Evolutionary conservation across 2,329 filamentous ascomycete species (phyloP).

Genomic region (Juglanconis sp.): DNA sequence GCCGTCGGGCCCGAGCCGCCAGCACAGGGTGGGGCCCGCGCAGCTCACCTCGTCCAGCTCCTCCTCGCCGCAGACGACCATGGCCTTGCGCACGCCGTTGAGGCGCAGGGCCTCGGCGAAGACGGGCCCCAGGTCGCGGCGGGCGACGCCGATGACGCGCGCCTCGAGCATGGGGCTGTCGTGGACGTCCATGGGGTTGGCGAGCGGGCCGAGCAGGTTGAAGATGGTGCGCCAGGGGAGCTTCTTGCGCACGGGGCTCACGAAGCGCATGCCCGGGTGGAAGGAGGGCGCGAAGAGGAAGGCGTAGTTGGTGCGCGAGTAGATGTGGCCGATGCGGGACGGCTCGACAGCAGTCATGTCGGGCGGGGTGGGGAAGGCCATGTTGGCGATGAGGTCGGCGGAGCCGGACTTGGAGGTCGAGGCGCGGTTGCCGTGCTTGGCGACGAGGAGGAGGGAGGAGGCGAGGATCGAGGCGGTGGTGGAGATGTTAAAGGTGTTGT

Average conservation of each 20-base stretch:
- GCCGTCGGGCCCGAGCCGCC: constrained; percentile 60
- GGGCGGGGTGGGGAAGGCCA: constrained; percentile 64
- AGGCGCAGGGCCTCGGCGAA: constrained; percentile 82
- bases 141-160: constrained; percentile 87
- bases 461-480: constrained; percentile 91
- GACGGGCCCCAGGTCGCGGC: constrained; percentile 79
- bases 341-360: constrained; percentile 73
- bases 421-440: constrained; percentile 94
- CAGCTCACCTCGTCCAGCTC: constrained; percentile 95
- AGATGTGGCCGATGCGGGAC: constrained; percentile 67
- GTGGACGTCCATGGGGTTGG: constrained; percentile 78
- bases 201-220: constrained; percentile 89
- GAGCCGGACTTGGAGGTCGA: constrained; percentile 95
- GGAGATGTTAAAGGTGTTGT: constrained; percentile 98
- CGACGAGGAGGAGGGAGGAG: constrained; percentile 77
- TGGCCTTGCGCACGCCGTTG: constrained; percentile 73
- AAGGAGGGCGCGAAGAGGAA: constrained; percentile 96
- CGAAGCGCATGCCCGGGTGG: constrained; percentile 90
- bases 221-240: constrained; percentile 96
- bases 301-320: constrained; percentile 80
- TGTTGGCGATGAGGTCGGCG: constrained; percentile 81
- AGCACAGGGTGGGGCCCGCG: constrained; percentile 84
- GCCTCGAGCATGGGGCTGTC: constrained; percentile 65
- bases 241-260: constrained; percentile 79
- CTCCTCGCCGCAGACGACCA: constrained; percentile 91